Evolutionary conservation across 1,139 yeast genomes (phyloP).

Genomic region (Scheffersomyces cryptocercus): DNA sequence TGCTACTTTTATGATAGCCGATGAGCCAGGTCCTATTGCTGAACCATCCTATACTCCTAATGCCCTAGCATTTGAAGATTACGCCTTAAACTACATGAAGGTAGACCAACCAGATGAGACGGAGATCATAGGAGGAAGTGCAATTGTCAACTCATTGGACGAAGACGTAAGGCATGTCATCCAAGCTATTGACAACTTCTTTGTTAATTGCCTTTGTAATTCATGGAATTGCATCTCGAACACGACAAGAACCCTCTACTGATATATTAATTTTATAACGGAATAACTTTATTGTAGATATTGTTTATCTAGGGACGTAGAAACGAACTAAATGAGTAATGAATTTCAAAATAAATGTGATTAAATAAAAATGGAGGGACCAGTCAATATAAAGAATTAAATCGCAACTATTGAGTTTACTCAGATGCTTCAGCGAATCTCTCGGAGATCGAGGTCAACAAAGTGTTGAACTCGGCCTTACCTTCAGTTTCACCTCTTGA

Average conservation of each 20-base stretch:
- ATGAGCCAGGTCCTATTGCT: too few species aligned
- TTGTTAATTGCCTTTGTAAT: constrained; percentile 14
- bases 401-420: constrained; percentile 33
- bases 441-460: constrained; percentile 76
- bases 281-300: not conserved
- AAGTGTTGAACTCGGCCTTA: constrained; percentile 71
- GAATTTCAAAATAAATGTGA: not conserved
- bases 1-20: too few species aligned
- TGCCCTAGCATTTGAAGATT: constrained; percentile 26
- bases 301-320: not conserved
- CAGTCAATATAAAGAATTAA: not conserved
- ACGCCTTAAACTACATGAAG: constrained; percentile 19
- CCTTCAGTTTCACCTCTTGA: constrained; percentile 83
- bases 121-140: constrained; percentile 7
- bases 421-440: constrained; percentile 95
- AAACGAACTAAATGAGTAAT: not conserved
- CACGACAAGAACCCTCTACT: not conserved
- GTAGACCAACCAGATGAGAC: constrained; percentile 8
- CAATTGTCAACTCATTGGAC: constrained; percentile 18
- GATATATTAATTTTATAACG: not conserved
- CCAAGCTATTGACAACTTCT: constrained; percentile 19
- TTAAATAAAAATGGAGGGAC: not conserved
- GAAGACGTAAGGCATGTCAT: constrained; percentile 18
- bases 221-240: not conserved
- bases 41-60: constrained; percentile 23